Percentiles rank a stretch among this genome's conserved stretches.
These are phyloP conservation scores for Rugosomyces carneus DNA, from an alignment of 1,284 basidiomycete species.

Conservation along the genomic window DNA sequence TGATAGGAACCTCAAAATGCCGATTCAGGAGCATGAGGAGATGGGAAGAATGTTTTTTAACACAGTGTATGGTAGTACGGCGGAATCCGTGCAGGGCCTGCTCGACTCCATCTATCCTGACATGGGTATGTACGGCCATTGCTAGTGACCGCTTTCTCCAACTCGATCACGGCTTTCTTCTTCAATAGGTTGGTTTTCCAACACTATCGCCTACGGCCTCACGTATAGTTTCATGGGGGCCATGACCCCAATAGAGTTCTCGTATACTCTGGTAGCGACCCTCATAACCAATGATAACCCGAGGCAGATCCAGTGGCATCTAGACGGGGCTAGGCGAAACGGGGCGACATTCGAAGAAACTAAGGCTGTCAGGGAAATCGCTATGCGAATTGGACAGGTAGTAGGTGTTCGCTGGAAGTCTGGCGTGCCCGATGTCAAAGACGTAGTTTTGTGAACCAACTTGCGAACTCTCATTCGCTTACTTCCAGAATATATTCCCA, in stretches of 20 bases:
- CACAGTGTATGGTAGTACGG: constrained; percentile 45
- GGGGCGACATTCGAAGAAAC: constrained; percentile 36
- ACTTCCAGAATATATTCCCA: too few species aligned
- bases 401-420: constrained; percentile 40
- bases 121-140: constrained; percentile 36
- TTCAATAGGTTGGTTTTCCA: constrained; percentile 43
- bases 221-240: constrained; percentile 38
- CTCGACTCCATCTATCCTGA: constrained; percentile 49
- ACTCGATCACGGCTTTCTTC: not conserved
- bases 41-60: constrained; percentile 39
- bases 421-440: constrained; percentile 32
- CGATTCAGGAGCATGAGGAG: constrained; percentile 34
- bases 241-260: constrained; percentile 38
- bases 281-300: constrained; percentile 47
- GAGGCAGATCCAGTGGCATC: constrained; percentile 50
- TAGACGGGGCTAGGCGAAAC: constrained; percentile 37
- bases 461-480: too few species aligned
- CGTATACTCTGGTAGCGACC: constrained; percentile 43
- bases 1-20: constrained; percentile 30
- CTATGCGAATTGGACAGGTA: constrained; percentile 31
- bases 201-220: constrained; percentile 44
- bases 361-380: constrained; percentile 34
- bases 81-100: constrained; percentile 34
- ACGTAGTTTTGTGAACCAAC: constrained; percentile 3
- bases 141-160: not conserved